These are phyloP conservation scores for Candida neerlandica DNA, from an alignment of 1,139 yeast genomes.

Conservation along the genomic window DNA sequence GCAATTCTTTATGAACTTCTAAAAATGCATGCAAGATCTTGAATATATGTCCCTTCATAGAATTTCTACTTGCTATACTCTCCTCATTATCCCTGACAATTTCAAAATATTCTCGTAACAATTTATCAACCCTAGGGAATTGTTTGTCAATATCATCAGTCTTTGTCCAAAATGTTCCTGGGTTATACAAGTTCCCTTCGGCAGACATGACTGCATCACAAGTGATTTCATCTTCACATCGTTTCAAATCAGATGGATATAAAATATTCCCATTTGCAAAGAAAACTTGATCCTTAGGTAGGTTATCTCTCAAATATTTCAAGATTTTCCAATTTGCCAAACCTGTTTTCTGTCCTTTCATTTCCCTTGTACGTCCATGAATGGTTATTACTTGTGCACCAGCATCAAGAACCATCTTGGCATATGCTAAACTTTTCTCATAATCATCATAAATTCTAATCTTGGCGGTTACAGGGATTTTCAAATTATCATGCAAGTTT, in stretches of 20 bases:
- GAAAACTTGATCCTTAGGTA: conserved; percentile 83
- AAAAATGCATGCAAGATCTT: conserved; percentile 81
- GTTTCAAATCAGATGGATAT: conserved; percentile 74
- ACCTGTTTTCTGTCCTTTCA: conserved; percentile 96
- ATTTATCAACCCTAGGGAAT: conserved; percentile 82
- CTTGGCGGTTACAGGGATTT: conserved; percentile 92
- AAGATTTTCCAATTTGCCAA: conserved; percentile 90
- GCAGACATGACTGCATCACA: conserved; percentile 98
- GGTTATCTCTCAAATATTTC: conserved; percentile 71
- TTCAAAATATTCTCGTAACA: conserved; percentile 86
- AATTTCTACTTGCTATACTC: conserved; percentile 75
- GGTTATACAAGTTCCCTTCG: conserved; percentile 91
- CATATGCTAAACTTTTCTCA: conserved; percentile 83
- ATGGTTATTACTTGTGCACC: conserved; percentile 96
- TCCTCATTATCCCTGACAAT: conserved; percentile 59
- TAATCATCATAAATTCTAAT: conserved; percentile 86
- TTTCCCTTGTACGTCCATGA: conserved; percentile 95
- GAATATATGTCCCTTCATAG: conserved; percentile 93
- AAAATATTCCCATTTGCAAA: conserved; percentile 92
- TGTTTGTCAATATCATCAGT: conserved; percentile 58
- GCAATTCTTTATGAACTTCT: conserved; percentile 70
- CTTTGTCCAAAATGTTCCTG: conserved; percentile 79
- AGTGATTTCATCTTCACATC: conserved; percentile 62
- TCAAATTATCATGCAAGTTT: conserved; percentile 70
- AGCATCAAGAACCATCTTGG: conserved; percentile 86